Evolutionary conservation across 108 stramenopile genomes (phyloP).

Genomic region (Aurantiochytrium sp.): DNA sequence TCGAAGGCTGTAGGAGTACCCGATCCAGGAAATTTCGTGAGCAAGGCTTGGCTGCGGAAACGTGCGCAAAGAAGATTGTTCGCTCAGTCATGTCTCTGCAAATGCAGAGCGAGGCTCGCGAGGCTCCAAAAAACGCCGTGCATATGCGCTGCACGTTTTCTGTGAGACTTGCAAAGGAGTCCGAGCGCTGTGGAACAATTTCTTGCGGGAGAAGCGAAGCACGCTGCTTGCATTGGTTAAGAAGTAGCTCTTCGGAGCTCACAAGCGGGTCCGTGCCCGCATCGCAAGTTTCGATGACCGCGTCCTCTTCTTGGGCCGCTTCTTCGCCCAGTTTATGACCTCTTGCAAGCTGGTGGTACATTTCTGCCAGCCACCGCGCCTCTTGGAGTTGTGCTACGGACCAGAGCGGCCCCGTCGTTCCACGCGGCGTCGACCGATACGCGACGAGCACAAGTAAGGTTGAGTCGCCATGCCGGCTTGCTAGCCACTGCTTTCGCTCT

Average conservation of each 20-base stretch:
- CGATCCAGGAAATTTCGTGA: too few relatives aligned
- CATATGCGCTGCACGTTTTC: not conserved
- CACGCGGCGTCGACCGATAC: not conserved
- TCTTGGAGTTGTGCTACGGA: not conserved
- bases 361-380: not conserved
- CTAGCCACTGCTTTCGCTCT: too few relatives aligned
- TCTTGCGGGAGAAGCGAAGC: not conserved
- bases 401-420: not conserved
- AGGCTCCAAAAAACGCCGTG: not conserved
- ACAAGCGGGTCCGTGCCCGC: not conserved
- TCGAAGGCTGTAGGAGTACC: too few relatives aligned
- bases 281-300: too few relatives aligned
- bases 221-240: not conserved
- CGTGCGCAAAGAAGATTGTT: not conserved
- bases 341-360: not conserved
- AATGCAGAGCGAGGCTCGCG: not conserved
- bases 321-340: too few relatives aligned
- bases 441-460: too few relatives aligned
- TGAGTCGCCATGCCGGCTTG: too few relatives aligned
- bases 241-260: not conserved
- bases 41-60: not conserved
- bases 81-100: not conserved
- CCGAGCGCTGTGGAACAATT: not conserved
- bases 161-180: not conserved
- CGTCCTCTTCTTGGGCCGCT: too few relatives aligned